Evolutionary conservation across 2,329 filamentous ascomycete genomes (phyloP), one percentile per base, ranked within the genome.

Genomic region (Colletotrichum tropicicola): DNA sequence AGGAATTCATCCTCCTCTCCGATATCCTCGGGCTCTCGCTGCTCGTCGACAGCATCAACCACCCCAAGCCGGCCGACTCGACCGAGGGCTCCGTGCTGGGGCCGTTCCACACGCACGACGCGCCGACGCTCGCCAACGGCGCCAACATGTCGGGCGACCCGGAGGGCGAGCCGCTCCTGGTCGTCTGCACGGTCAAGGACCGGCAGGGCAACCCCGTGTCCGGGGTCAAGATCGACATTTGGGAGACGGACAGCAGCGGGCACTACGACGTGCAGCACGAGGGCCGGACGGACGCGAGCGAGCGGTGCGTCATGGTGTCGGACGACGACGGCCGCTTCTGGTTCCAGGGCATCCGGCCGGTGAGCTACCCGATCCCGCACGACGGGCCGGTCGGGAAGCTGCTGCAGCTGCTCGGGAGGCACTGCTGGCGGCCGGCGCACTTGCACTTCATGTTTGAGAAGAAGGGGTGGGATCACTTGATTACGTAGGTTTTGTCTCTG

Each of bases 371-470:
- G 0, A 96, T 97, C 71, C 92, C 93, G 1, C 85, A 92, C 71
- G 93, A 97, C 77, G 92, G 92, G 8, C 93, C 94, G 0, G 93
- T 97, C 1, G 94, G 92, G 0, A 87, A 89, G 77, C 74, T 96
- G 69, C 78, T 96, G 70, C 79, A 81, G 73, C 76, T 80, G 71
- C 74, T 96, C 71, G 83, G 85, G n/a, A 82, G 93, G n/a, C 93
- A 96, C 79, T 88, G 89, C 59, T 94, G 89, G 80, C 80, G 93
- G 55, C 93, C 92, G 1, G 87, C 89, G 19, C 92, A 96, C 76
- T 87, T 95, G 83, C 92, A 96, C 77, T 96, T 96, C 72, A 96
- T 97, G 92, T 94, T 97, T 79, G 88, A 90, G 74, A 94, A 93
- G 81, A 77, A 83, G 32, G 91, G 92, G 0, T 94, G 87, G 80